These are phyloP conservation scores for Aspergillus tanneri DNA, from an alignment of 2,329 filamentous ascomycete genomes.

Conservation along the genomic window DNA sequence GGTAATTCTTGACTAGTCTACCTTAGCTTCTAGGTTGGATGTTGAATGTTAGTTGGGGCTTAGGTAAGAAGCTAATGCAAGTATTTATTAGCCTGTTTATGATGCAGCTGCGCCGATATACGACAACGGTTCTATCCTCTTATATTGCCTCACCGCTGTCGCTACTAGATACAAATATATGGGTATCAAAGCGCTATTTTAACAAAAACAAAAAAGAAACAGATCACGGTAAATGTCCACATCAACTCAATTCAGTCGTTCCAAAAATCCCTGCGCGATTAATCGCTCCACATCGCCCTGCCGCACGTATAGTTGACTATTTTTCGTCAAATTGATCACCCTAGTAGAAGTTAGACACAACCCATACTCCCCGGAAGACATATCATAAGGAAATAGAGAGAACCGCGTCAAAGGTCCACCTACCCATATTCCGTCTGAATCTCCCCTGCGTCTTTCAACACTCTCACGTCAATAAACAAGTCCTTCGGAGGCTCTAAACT, in stretches of 20 bases:
- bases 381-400: background rate
- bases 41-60: background rate
- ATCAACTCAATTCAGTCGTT: slow-evolving; percentile 72
- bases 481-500: slow-evolving; percentile 92
- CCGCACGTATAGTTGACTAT: slow-evolving; percentile 95
- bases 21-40: too few relatives aligned
- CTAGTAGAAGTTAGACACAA: slow-evolving; percentile 49
- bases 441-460: slow-evolving; percentile 94
- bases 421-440: slow-evolving; percentile 99
- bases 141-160: too few relatives aligned
- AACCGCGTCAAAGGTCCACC: slow-evolving; percentile 33
- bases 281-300: slow-evolving; percentile 93
- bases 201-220: slow-evolving; percentile 17
- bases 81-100: background rate
- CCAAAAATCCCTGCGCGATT: slow-evolving; percentile 91
- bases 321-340: slow-evolving; percentile 93
- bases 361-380: background rate
- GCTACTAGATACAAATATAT: background rate
- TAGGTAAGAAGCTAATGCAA: background rate
- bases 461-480: slow-evolving; percentile 93
- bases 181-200: too few relatives aligned
- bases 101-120: background rate
- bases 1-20: too few relatives aligned
- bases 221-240: slow-evolving; percentile 4
- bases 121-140: too few relatives aligned